These are phyloP conservation scores for Phycomyces blakesleeanus DNA, from an alignment of 192 early-diverging fungal genomes.

Conservation along the genomic window DNA sequence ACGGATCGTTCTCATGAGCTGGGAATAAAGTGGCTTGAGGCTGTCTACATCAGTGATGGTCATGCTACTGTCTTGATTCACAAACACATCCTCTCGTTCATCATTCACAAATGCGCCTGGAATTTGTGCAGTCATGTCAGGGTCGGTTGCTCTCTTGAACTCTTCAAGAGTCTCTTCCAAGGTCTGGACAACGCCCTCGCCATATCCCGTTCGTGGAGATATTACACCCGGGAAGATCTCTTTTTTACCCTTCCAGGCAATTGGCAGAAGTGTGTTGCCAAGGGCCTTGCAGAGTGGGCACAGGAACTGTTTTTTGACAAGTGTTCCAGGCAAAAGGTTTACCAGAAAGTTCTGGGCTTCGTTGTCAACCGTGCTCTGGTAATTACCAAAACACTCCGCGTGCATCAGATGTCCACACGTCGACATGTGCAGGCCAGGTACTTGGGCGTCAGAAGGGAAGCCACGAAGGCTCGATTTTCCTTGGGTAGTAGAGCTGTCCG, in stretches of 20 bases:
- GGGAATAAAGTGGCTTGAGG: constrained; percentile 5
- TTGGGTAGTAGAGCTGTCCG: neutral
- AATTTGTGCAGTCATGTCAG: neutral
- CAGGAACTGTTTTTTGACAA: constrained; percentile 79
- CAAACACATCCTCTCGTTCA: neutral
- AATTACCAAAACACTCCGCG: constrained; percentile 82
- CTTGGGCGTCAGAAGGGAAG: constrained; percentile 65
- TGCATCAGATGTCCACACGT: constrained; percentile 98
- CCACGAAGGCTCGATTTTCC: constrained; percentile 30
- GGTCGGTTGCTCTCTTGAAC: neutral
- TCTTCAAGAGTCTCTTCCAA: neutral
- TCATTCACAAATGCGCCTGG: constrained; percentile 4
- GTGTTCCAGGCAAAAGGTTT: neutral
- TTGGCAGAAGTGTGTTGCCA: constrained; percentile 85
- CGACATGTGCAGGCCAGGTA: constrained; percentile 71
- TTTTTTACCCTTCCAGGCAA: constrained; percentile 61
- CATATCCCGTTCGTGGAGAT: constrained; percentile 5
- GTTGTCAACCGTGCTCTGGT: constrained; percentile 66
- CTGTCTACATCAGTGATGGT: constrained; percentile 1
- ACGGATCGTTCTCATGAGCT: constrained; percentile 12
- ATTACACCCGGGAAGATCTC: constrained; percentile 58
- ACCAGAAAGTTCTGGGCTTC: constrained; percentile 21
- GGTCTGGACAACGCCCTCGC: neutral
- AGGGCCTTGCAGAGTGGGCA: constrained; percentile 95
- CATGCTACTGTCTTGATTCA: constrained; percentile 7